phyloP scores from a whole-genome alignment of 2,329 filamentous ascomycete species.

The Fusarium papillatum region DNA sequence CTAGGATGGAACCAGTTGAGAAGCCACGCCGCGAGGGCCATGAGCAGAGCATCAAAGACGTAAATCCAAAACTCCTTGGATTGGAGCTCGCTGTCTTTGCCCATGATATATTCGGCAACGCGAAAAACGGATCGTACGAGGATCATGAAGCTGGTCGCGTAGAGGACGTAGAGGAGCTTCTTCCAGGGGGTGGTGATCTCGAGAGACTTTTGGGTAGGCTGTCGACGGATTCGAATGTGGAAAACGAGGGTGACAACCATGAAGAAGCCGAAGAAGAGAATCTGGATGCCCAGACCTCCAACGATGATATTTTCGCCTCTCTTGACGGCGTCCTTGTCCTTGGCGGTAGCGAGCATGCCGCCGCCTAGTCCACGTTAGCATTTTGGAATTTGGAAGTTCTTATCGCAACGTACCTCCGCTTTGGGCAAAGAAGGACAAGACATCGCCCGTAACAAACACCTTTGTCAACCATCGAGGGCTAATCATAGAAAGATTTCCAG shows the following conservation, averaged over 20 bases:
- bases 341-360: conserved; percentile 42
- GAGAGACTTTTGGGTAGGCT: conserved; percentile 30
- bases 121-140: conserved; percentile 57
- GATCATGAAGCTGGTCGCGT: conserved; percentile 50
- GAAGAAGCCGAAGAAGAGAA: conserved; percentile 68
- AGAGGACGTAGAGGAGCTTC: conserved; percentile 46
- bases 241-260: conserved; percentile 61
- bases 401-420: conserved; percentile 36
- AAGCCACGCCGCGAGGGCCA: conserved; percentile 45
- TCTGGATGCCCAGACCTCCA: conserved; percentile 66
- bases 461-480: conserved; percentile 60
- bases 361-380: conserved; percentile 30
- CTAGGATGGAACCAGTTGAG: conserved; percentile 46
- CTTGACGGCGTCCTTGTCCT: conserved; percentile 43
- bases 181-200: conserved; percentile 47
- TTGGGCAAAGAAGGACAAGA: conserved; percentile 58
- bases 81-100: conserved; percentile 50
- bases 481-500: conserved; percentile 56
- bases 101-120: conserved; percentile 57
- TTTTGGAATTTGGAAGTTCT: background rate
- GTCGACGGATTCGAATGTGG: conserved; percentile 50
- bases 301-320: conserved; percentile 63
- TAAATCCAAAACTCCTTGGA: conserved; percentile 52
- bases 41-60: conserved; percentile 54
- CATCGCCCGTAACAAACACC: conserved; percentile 64